A percentile compares a stretch with the other conserved stretches of the same genome.
These are phyloP conservation scores for Blattamonas nauphoetae DNA, from an alignment of 78 protist genomes.

Conservation along the genomic window DNA sequence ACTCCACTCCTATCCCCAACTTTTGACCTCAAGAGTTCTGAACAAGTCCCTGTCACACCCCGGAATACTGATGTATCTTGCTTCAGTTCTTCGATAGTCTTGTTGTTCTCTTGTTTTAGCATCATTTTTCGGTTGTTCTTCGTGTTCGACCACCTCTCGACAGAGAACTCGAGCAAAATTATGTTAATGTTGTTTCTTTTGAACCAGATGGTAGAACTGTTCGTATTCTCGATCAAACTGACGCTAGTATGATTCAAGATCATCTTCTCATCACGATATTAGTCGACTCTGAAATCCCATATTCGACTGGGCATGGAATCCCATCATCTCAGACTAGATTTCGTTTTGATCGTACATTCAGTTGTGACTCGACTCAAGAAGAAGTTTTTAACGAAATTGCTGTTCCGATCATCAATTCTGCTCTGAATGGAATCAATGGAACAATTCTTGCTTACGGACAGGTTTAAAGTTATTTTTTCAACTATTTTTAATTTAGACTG, in stretches of 20 bases:
- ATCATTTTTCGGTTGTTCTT: slow-evolving; percentile 37
- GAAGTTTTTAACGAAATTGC: not conserved
- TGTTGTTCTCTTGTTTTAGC: too few relatives aligned
- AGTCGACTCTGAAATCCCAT: not conserved
- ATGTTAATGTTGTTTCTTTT: not conserved
- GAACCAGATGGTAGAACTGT: not conserved
- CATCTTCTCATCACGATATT: not conserved
- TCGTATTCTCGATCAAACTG: not conserved
- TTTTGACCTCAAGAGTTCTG: too few relatives aligned
- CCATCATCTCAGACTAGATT: not conserved
- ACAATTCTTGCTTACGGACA: not conserved
- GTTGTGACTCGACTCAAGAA: not conserved
- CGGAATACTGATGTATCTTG: too few relatives aligned
- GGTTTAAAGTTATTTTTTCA: too few relatives aligned
- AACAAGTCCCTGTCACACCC: too few relatives aligned
- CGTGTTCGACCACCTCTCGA: slow-evolving; percentile 51
- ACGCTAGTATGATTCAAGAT: not conserved
- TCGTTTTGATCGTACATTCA: not conserved
- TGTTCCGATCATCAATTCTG: not conserved
- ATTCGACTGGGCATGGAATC: not conserved
- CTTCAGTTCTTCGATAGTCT: too few relatives aligned
- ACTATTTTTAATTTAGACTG: slow-evolving; percentile 14
- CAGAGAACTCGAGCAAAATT: slow-evolving; percentile 24
- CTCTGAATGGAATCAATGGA: not conserved
- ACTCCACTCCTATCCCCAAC: too few relatives aligned